Evolutionary conservation across 2,329 filamentous ascomycete species (phyloP).

Genomic region (Chrysosphaeria jannelii): DNA sequence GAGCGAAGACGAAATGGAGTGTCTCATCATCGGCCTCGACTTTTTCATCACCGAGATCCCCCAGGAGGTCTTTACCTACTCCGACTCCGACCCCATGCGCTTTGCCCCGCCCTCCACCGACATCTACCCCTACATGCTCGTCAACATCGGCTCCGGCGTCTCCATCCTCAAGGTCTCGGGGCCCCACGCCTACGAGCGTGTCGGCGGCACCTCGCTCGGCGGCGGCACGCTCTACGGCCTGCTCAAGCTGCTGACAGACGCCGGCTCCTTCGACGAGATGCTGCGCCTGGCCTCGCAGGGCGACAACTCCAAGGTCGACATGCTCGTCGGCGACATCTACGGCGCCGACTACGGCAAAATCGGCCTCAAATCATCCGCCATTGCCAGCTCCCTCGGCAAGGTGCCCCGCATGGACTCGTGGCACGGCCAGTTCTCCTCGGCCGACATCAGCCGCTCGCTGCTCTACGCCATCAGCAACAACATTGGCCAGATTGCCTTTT

Average conservation of each 20-base stretch:
- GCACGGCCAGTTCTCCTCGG: conserved; percentile 29
- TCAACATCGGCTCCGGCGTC: conserved; percentile 93
- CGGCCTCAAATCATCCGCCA: conserved; percentile 79
- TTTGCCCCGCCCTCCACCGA: conserved; percentile 34
- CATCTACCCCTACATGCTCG: conserved; percentile 86
- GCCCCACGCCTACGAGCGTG: conserved; percentile 58
- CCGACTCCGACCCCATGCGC: conserved; percentile 67
- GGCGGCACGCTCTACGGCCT: conserved; percentile 96
- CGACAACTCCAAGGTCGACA: conserved; percentile 79
- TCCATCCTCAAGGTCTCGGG: conserved; percentile 93
- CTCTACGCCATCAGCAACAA: conserved; percentile 94
- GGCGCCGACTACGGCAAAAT: conserved; percentile 90
- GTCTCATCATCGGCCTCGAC: conserved; percentile 82
- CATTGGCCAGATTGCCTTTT: conserved; percentile 87
- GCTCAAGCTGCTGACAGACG: conserved; percentile 72
- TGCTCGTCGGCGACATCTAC: conserved; percentile 95
- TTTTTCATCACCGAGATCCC: conserved; percentile 98
- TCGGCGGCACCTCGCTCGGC: conserved; percentile 80
- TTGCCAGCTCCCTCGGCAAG: conserved; percentile 88
- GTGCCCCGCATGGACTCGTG: conserved; percentile 42
- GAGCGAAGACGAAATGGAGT: conserved; percentile 95
- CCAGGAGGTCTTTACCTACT: conserved; percentile 89
- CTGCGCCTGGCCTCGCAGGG: conserved; percentile 67
- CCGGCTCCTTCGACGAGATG: conserved; percentile 93
- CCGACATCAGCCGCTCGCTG: conserved; percentile 72